Percentiles rank a stretch among this genome's conserved stretches.
These are phyloP conservation scores for Pythium brachiatum DNA, from an alignment of 352 stramenopile genomes.

Conservation along the genomic window DNA sequence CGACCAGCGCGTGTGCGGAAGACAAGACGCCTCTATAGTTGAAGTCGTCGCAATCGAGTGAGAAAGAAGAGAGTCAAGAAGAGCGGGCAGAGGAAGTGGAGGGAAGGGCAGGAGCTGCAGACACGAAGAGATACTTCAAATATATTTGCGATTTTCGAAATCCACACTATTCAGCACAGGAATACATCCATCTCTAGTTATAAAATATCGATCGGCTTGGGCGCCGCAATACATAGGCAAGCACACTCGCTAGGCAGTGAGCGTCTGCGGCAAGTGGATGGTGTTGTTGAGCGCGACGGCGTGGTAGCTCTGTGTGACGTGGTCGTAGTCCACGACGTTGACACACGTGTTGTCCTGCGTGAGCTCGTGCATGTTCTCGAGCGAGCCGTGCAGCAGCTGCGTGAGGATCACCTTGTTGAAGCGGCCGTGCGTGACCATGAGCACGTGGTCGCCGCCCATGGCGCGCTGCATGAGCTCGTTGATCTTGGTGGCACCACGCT, in stretches of 20 bases:
- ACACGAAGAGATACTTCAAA: slow-evolving; percentile 7
- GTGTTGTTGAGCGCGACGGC: slow-evolving; percentile 76
- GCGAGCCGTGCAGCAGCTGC: slow-evolving; percentile 56
- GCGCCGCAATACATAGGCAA: slow-evolving; percentile 1
- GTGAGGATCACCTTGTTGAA: slow-evolving; percentile 86
- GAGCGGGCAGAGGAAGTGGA: background rate
- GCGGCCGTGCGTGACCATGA: slow-evolving; percentile 77
- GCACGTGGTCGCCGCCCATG: slow-evolving; percentile 50
- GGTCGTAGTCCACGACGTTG: slow-evolving; percentile 82
- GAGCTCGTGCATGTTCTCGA: slow-evolving; percentile 63
- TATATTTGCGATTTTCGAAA: slow-evolving; percentile 14
- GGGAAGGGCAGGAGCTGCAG: background rate
- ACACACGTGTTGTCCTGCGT: slow-evolving; percentile 85
- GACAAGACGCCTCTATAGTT: background rate
- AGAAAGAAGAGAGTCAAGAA: slow-evolving; percentile 1
- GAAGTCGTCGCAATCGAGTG: background rate
- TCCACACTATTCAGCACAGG: background rate
- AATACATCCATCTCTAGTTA: slow-evolving; percentile 3
- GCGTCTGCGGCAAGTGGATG: slow-evolving; percentile 43
- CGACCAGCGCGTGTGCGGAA: background rate
- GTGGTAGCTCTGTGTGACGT: slow-evolving; percentile 42
- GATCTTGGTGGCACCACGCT: slow-evolving; percentile 61
- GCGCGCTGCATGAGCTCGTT: slow-evolving; percentile 44
- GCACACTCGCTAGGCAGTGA: slow-evolving; percentile 14
- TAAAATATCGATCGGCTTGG: slow-evolving; percentile 9